Percentiles rank a stretch among this genome's conserved stretches.
These are phyloP conservation scores for Iodosphaeria phyllophila DNA, from an alignment of 2,329 filamentous ascomycete genomes.

Conservation along the genomic window DNA sequence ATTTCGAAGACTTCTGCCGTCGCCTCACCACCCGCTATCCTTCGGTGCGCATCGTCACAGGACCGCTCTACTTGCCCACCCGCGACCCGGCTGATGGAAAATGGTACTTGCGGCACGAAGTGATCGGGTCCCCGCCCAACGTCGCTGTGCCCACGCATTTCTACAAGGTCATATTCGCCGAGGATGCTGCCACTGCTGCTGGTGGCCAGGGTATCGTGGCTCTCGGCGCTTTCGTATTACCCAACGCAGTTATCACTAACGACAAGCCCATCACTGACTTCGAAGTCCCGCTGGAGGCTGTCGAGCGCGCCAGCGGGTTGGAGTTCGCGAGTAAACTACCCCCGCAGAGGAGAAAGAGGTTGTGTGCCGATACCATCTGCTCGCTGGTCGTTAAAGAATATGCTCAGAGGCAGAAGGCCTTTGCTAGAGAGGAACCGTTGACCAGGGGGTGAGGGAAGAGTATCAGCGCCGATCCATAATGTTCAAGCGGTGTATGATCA, in stretches of 20 bases:
- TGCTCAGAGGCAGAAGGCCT: constrained; percentile 39
- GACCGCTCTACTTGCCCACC: constrained; percentile 80
- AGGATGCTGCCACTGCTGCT: constrained; percentile 47
- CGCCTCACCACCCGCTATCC: constrained; percentile 66
- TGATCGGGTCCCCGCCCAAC: constrained; percentile 83
- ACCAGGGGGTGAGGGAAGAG: too few species aligned
- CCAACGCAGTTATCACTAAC: constrained; percentile 79
- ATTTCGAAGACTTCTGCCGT: constrained; percentile 94
- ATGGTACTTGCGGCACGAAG: constrained; percentile 90
- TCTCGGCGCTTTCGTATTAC: constrained; percentile 84
- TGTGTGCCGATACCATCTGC: constrained; percentile 79
- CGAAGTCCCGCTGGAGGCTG: constrained; percentile 81
- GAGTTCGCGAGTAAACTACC: constrained; percentile 78
- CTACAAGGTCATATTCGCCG: constrained; percentile 96
- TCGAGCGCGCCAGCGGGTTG: constrained; percentile 81
- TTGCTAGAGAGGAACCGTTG: too few species aligned
- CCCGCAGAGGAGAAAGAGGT: constrained; percentile 47
- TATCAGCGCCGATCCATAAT: too few species aligned
- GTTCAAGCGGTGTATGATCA: too few species aligned
- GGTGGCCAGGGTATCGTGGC: constrained; percentile 69
- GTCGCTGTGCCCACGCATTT: constrained; percentile 96
- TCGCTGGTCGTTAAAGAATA: constrained; percentile 71
- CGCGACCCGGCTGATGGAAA: constrained; percentile 70
- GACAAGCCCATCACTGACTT: constrained; percentile 77
- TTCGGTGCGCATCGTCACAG: constrained; percentile 78